Evolutionary conservation across 345 rosid species (phyloP).

Genomic region (Eucalyptus sp.): DNA sequence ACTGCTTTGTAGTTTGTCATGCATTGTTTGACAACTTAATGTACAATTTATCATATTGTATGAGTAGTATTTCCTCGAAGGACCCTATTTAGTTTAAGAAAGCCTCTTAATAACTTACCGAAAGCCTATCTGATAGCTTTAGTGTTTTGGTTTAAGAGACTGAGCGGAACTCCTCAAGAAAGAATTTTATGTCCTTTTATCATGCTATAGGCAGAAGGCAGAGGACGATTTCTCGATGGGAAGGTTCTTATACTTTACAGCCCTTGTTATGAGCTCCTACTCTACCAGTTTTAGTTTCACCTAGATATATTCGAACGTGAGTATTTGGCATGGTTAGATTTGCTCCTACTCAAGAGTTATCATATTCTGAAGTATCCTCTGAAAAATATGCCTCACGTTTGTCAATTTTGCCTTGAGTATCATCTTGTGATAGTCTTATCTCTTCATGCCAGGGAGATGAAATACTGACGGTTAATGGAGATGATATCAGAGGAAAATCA

Average conservation of each 20-base stretch:
- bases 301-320: background rate
- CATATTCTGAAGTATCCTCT: background rate
- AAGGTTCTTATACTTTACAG: background rate
- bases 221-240: background rate
- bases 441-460: slow-evolving; percentile 64
- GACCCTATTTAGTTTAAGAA: background rate
- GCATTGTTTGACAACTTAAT: background rate
- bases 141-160: background rate
- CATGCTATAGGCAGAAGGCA: background rate
- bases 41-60: background rate
- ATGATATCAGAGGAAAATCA: slow-evolving; percentile 74
- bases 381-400: background rate
- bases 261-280: background rate
- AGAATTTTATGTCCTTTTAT: background rate
- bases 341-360: background rate
- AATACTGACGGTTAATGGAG: slow-evolving; percentile 69
- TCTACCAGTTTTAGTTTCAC: background rate
- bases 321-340: background rate
- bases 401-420: background rate
- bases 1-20: background rate
- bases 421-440: background rate
- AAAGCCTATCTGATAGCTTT: background rate
- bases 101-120: background rate
- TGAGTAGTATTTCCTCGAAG: background rate
- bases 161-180: background rate